Evolutionary conservation across 73 alveolate genomes (phyloP).

Genomic region (Chromera velia): DNA sequence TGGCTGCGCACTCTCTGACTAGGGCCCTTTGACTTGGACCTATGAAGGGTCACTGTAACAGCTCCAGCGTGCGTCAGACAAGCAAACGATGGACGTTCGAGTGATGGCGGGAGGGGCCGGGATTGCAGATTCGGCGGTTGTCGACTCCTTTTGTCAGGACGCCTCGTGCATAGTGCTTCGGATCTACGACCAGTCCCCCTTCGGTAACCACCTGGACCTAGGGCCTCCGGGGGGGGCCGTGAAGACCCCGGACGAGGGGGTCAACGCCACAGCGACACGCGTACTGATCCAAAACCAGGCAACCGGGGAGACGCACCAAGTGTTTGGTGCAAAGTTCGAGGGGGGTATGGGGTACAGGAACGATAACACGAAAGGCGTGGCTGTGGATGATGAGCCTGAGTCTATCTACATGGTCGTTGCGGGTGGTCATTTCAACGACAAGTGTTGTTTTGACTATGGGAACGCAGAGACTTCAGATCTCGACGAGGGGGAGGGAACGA

Average conservation of each 20-base stretch:
- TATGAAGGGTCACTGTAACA: background rate
- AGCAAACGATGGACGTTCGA: background rate
- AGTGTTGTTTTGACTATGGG: constrained; percentile 12
- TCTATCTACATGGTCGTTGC: constrained; percentile 13
- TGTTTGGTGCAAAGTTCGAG: constrained; percentile 7
- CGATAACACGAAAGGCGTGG: background rate
- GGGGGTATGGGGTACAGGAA: constrained; percentile 19
- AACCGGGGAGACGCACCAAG: background rate
- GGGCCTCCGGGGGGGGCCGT: constrained; percentile 8
- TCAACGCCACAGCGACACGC: constrained; percentile 9
- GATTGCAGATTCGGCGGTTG: constrained; percentile 9
- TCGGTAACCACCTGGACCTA: constrained; percentile 1
- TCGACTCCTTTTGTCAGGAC: constrained; percentile 5
- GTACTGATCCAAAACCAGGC: background rate
- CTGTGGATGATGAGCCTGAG: constrained; percentile 12
- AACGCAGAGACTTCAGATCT: constrained; percentile 7
- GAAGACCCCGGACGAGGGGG: constrained; percentile 9
- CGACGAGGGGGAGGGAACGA: constrained; percentile 6
- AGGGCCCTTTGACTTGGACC: background rate
- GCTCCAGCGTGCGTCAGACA: constrained; percentile 4
- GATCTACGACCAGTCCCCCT: constrained; percentile 13
- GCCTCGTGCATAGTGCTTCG: constrained; percentile 5
- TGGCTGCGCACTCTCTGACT: constrained; percentile 15
- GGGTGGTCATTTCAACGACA: constrained; percentile 2
- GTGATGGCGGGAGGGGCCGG: constrained; percentile 4